Base-by-base conservation (phyloP, 768 basidiomycete species). In the Amanita exitialis region DNA sequence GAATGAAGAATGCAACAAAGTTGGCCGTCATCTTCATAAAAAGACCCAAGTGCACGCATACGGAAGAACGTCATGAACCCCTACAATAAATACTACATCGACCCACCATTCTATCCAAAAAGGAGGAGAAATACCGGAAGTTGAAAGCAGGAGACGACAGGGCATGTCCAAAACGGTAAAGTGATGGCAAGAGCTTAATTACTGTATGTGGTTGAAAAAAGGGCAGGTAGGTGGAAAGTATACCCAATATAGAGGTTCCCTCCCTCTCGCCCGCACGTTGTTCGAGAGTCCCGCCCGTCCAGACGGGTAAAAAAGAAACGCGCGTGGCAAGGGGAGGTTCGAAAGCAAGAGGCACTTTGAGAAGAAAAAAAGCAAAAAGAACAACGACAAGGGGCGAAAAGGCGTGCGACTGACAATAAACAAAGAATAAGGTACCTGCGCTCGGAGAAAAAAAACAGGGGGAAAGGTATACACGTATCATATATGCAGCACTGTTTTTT, bases 401-500 rank as follows among this genome's bases (percentile, higher is more conserved):
- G 10, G 13, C 13, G 28, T 25, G 8, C 8, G 13, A 15, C 18
- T 20, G 5, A 21, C 8, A 48, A 37, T 48, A 36, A 48, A 48
- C 47, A 48, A 35, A 18, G 36, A 23, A 48, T 48, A 48, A 38
- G 36, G 23, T 48, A 53, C 37, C 16, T 36, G 27, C 25, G 34
- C 23, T 35, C 35, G 43, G 34, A 53, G 48, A 47, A 45, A 50
- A 46, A 21, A 53, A 48, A 37, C 47, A 28, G 46, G 47, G 18
- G 15, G 44, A 54, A 53, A 53, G 39, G 43, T 46, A 49, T 47
- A 53, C 54, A 37, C 30, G 30, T 25, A 51, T 52, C 18, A 39
- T 39, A 37, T 48, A 43, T 56, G 44, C 44, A 52, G 36, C 28
- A 50, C 47, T 56, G 54, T 59, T 57, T 56, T 55, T 51, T 35